Evolutionary conservation across 257 asterid genomes (phyloP).

Genomic region (Solanum raphanifolium): DNA sequence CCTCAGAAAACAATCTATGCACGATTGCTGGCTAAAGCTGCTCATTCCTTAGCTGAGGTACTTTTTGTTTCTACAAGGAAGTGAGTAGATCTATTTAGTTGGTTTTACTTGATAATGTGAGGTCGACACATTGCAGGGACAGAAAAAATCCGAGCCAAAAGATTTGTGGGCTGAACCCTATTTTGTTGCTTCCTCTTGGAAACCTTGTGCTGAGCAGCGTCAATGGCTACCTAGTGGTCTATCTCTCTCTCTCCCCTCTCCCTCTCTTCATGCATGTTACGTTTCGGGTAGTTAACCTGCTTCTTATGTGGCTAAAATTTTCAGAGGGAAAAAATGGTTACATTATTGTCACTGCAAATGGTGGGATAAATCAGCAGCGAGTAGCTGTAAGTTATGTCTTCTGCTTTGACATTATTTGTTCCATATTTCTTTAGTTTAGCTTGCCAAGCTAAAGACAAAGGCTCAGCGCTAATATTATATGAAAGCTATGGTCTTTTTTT

Average conservation of each 20-base stretch:
- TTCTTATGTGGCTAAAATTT: slow-evolving; percentile 3
- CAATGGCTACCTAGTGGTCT: slow-evolving; percentile 71
- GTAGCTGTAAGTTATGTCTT: slow-evolving; percentile 76
- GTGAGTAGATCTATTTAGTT: background rate
- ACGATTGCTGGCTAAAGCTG: slow-evolving; percentile 80
- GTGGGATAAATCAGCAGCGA: slow-evolving; percentile 98
- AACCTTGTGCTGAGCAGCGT: slow-evolving; percentile 69
- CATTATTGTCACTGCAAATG: slow-evolving; percentile 90
- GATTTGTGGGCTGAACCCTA: slow-evolving; percentile 94
- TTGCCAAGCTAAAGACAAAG: background rate
- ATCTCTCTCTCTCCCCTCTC: slow-evolving; percentile 5
- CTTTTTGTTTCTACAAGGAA: background rate
- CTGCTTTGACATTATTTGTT: background rate
- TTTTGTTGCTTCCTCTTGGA: slow-evolving; percentile 73
- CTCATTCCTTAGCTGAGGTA: slow-evolving; percentile 96
- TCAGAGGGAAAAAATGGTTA: slow-evolving; percentile 76
- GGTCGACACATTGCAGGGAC: slow-evolving; percentile 42
- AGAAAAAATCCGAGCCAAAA: slow-evolving; percentile 69
- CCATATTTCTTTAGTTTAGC: background rate
- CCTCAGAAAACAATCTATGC: slow-evolving; percentile 77
- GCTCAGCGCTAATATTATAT: background rate
- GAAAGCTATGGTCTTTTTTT: background rate
- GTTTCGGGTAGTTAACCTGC: slow-evolving; percentile 1
- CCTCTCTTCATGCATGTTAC: background rate
- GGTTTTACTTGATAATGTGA: background rate